Evolutionary conservation across 2,329 filamentous ascomycete genomes (phyloP), one percentile per base, ranked within the genome.

Genomic region (Tolypocladium album): DNA sequence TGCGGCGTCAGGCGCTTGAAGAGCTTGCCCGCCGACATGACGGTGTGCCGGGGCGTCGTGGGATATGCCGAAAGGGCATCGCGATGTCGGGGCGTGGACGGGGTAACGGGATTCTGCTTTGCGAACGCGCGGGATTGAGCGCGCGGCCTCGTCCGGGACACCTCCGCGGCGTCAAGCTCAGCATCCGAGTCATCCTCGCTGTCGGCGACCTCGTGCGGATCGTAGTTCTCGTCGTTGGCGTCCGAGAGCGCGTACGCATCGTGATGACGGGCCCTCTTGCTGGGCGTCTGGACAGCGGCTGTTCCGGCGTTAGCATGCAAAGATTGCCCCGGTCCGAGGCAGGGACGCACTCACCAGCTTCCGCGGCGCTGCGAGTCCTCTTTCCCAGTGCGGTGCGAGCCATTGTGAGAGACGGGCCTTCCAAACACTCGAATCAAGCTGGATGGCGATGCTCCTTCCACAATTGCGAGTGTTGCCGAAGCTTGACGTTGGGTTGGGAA

Each of bases 31-130:
- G 83, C 82, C 15, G 92, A 85, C 76, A 90, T 88, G 61, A 96
- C 87, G 60, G 90, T 85, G 72, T 95, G 92, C 61, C 90, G 86
- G 52, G 93, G 93, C 6, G 93, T 97, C 59, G 88, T 81, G 3
- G 89, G 88, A 24, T 86, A 81, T 63, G 84, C 82, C 58, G 84
- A 83, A 61, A 93, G 81, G 56, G 83, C 90, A 84, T 97, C 88
- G 72, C 89, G 85, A 70, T 91, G 89, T 65, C 90, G 82, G 34
- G 89, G 87, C 13, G 90, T 92, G 27, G 84, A 84, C 1, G 90
- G 90, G 2, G 87, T 89, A 57, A 86, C 78, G 17, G 84, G 83
- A 55, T 75, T 82, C 69, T 78, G 72, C 58, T 71, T 74, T 27
- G 64, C 65, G 17, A 71, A 67, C 3, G 70, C 67, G 53, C 70